Conservation (phyloP, 257 asterid genomes). For the Paraleonurus japonicus region DNA sequence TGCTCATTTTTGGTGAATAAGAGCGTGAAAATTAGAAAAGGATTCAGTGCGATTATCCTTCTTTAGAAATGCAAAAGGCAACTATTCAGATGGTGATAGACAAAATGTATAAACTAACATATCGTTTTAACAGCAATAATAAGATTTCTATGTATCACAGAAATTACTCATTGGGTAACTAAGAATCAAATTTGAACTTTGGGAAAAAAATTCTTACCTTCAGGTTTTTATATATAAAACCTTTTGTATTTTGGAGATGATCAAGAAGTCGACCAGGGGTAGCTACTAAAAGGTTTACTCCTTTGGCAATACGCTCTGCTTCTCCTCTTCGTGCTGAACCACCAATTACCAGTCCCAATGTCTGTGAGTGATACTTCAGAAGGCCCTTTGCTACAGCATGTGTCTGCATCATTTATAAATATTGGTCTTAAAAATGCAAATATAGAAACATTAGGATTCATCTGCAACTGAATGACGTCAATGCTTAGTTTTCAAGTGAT, state of each 20-base stretch:
- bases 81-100: too few relatives aligned
- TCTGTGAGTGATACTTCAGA: conserved; percentile 85
- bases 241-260: conserved; percentile 89
- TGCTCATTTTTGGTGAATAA: too few relatives aligned
- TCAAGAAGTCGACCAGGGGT: conserved; percentile 99
- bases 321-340: conserved; percentile 79
- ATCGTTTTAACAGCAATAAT: background rate
- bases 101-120: background rate
- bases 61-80: background rate
- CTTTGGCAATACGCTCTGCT: conserved; percentile 79
- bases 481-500: background rate
- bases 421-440: conserved; percentile 8
- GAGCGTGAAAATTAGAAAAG: background rate
- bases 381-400: conserved; percentile 92
- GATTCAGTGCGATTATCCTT: background rate
- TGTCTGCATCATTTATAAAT: conserved; percentile 47
- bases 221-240: conserved; percentile 76
- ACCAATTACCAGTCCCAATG: conserved; percentile 78
- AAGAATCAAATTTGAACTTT: background rate
- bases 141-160: background rate
- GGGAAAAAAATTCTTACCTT: conserved; percentile 41
- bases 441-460: background rate
- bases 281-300: conserved; percentile 74
- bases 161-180: background rate
- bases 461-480: background rate